Percentiles rank a stretch among this genome's conserved stretches.
These are phyloP conservation scores for Chlamydomonas sp. DNA, from an alignment of 139 green algal species.

Conservation along the genomic window DNA sequence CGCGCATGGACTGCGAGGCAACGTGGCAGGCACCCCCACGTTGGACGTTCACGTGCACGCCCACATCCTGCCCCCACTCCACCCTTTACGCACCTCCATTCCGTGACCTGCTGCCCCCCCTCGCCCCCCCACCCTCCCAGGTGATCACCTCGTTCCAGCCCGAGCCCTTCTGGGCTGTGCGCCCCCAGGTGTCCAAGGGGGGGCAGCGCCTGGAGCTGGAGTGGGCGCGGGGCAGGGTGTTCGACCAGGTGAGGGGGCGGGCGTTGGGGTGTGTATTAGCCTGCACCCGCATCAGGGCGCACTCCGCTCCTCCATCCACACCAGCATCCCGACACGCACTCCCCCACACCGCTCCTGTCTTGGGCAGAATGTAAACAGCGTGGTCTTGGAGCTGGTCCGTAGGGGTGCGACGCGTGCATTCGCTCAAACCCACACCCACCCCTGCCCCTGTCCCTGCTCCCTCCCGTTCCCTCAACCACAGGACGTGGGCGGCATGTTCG, in stretches of 20 bases:
- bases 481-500: constrained; percentile 49
- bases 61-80: background rate
- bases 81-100: no score
- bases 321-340: background rate
- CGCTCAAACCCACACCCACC: background rate
- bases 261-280: constrained; percentile 25
- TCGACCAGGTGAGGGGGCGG: constrained; percentile 68
- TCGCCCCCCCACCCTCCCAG: background rate
- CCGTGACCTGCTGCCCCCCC: background rate
- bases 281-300: background rate
- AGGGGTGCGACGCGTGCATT: no score
- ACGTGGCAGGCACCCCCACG: no score
- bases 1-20: no score
- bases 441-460: background rate
- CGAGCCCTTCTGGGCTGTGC: constrained; percentile 82
- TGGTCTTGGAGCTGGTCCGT: no score
- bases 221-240: constrained; percentile 80
- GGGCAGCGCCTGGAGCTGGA: constrained; percentile 62
- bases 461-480: background rate
- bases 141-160: constrained; percentile 76
- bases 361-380: no score
- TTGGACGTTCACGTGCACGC: no score
- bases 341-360: background rate
- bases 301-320: background rate
- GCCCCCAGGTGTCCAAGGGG: constrained; percentile 54